Conservation (phyloP, 306 rosid genomes). For the Castanea mollissima region DNA sequence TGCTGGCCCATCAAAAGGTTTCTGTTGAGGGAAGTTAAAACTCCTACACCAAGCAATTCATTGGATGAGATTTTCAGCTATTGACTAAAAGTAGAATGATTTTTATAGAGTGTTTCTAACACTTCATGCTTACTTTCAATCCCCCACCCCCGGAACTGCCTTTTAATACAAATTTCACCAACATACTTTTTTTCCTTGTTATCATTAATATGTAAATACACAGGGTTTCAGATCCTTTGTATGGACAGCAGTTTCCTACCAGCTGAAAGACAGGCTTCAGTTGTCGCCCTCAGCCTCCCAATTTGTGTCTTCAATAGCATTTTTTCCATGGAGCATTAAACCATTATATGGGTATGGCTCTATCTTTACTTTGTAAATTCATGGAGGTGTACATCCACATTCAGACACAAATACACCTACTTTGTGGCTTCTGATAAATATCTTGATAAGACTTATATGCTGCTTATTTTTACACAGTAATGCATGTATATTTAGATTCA, state of each 20-base stretch:
- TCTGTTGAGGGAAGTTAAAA: too few species aligned
- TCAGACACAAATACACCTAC: not conserved
- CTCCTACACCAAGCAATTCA: too few species aligned
- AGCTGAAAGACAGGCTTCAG: constrained; percentile 69
- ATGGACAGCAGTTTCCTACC: constrained; percentile 87
- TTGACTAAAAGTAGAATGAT: not conserved
- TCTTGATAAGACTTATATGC: not conserved
- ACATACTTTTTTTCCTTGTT: not conserved
- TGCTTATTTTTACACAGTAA: not conserved
- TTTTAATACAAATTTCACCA: not conserved
- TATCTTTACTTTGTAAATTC: not conserved
- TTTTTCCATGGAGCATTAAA: constrained; percentile 89
- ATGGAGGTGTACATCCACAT: not conserved
- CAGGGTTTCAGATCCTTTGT: constrained; percentile 94
- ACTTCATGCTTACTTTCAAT: not conserved
- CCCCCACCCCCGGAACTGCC: too few species aligned
- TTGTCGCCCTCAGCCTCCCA: constrained; percentile 85
- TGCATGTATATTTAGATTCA: not conserved
- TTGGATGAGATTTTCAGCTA: too few species aligned
- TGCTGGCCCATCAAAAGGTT: too few species aligned
- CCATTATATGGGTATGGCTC: constrained; percentile 76
- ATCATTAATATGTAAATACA: constrained; percentile 21
- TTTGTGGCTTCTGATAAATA: not conserved
- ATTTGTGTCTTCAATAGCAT: constrained; percentile 64
- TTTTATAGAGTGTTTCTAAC: not conserved